A percentile compares a stretch with the other conserved stretches of the same genome.
Evolutionary conservation across 2,329 filamentous ascomycete species (phyloP).

Genomic region (Alternaria atra): DNA sequence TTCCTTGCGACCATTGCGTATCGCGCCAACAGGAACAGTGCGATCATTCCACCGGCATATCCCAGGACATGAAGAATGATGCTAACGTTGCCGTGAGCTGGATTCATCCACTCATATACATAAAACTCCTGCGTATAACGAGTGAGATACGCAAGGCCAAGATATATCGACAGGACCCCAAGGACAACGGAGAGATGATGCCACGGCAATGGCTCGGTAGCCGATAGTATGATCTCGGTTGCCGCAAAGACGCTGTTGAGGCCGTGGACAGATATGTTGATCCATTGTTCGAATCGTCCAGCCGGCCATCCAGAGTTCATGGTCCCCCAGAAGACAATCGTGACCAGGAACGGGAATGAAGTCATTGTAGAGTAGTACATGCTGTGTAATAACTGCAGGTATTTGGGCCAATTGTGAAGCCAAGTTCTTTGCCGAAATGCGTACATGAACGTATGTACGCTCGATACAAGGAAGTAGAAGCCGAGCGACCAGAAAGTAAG

Average conservation of each 20-base stretch:
- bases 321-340: conserved; percentile 52
- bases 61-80: conserved; percentile 35
- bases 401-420: conserved; percentile 46
- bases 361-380: conserved; percentile 51
- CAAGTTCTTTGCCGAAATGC: conserved; percentile 37
- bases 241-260: conserved; percentile 76
- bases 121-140: conserved; percentile 74
- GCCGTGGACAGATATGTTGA: conserved; percentile 75
- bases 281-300: conserved; percentile 54
- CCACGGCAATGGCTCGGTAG: conserved; percentile 68
- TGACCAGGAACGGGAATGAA: conserved; percentile 52
- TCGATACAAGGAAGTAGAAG: conserved; percentile 76
- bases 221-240: conserved; percentile 74
- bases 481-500: conserved; percentile 81
- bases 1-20: conserved; percentile 25
- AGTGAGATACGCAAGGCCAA: conserved; percentile 77
- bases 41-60: conserved; percentile 32
- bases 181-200: conserved; percentile 72
- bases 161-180: conserved; percentile 72
- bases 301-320: conserved; percentile 55
- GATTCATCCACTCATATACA: conserved; percentile 67
- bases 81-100: conserved; percentile 32
- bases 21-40: conserved; percentile 30
- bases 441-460: conserved; percentile 74
- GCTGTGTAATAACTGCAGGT: conserved; percentile 45